Base-by-base conservation (phyloP, 768 basidiomycete species). In the Trametes maxima region DNA sequence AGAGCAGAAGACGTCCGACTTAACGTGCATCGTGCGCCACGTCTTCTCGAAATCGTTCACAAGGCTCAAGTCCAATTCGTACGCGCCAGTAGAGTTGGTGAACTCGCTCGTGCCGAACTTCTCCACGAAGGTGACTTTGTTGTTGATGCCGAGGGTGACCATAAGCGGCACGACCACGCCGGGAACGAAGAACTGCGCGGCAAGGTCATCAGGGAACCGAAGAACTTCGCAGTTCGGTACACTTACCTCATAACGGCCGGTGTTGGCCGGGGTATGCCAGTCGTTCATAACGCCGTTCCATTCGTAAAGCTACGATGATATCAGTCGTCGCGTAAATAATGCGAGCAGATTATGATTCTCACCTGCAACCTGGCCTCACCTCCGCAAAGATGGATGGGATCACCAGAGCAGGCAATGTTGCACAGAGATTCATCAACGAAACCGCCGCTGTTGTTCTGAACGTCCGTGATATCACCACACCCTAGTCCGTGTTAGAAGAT, bases 1-100 rank as follows among this genome's bases (percentile, higher is more conserved):
- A 3, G 90, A 85, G 69, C 91, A 92, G 77, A 93, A 93, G 12
- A 92, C 89, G 65, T 93, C 88, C 11, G 87, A 79, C 74, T 89
- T 78, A 65, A 90, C 74, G 61, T 91, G 85, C 88, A 92, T 90
- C 62, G 79, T 79, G 40, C 90, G 86, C 89, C 89, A 93, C 7
- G 89, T 82, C 57, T 72, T 62, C 21, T 43, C 7, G 56, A 76
- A 77, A 35, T 80, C 74, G 60, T 77, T 62, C 0, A 77, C 78
- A 36, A 92, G 75, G 28, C 79, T 85, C 42, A 86, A 71, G 67
- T 92, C 90, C 24, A 93, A 77, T 64, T 93, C 91, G 63, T 90
- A 92, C 0, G 89, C 89, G 10, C 89, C 90, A 16, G 91, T 90
- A 4, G 86, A 80, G 71, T 90, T 90, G 3, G 69, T 60, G 57